A percentile compares a stretch with the other conserved stretches of the same genome.
Conservation (phyloP, 331 rosid genomes). For the Malus hybrid region DNA sequence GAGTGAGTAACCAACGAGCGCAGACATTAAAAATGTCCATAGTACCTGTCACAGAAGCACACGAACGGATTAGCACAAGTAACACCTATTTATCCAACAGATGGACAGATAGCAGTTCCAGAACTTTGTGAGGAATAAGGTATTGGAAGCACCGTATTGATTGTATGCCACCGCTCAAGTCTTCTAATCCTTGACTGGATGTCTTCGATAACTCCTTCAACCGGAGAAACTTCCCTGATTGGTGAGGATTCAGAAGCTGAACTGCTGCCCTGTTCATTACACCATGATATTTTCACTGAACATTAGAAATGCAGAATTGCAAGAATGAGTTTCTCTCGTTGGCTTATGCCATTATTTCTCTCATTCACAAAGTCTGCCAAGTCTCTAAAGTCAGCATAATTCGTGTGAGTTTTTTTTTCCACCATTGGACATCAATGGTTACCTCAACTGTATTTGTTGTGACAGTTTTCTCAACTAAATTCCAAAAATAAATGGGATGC, state of each 20-base stretch:
- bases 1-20: constrained; percentile 89
- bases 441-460: not conserved
- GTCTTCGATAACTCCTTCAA: constrained; percentile 74
- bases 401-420: too few relatives aligned
- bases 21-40: constrained; percentile 95
- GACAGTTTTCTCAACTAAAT: not conserved
- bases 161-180: constrained; percentile 92
- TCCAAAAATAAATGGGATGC: not conserved
- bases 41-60: constrained; percentile 48
- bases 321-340: too few relatives aligned
- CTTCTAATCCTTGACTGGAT: constrained; percentile 88
- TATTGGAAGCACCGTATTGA: constrained; percentile 61
- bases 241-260: constrained; percentile 79
- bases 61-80: not conserved
- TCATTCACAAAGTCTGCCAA: too few relatives aligned
- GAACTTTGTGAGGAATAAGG: not conserved
- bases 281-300: constrained; percentile 6
- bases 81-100: too few relatives aligned
- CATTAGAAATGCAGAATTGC: not conserved
- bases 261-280: constrained; percentile 58
- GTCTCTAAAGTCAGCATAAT: too few relatives aligned
- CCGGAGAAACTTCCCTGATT: constrained; percentile 52
- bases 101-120: too few relatives aligned
- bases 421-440: too few relatives aligned
- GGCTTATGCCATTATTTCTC: too few relatives aligned